phyloP scores from a whole-genome alignment of 192 early-diverging fungal genomes.

The Borealophlyctis nickersoniae region DNA sequence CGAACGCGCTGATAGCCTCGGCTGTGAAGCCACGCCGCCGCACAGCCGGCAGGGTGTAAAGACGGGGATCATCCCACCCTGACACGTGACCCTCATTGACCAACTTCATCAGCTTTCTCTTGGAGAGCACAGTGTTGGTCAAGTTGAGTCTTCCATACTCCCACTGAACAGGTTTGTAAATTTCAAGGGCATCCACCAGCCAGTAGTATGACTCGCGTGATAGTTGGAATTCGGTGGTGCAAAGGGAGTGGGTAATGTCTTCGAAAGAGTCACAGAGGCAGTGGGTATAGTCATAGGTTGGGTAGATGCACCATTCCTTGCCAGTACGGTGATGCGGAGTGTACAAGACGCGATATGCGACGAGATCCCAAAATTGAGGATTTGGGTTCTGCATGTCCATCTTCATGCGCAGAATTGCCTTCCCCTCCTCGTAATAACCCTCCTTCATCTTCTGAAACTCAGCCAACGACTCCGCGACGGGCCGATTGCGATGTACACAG shows the following conservation, averaged over 20 bases:
- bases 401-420: slow-evolving; percentile 97
- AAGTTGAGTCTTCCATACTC: slow-evolving; percentile 95
- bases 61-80: slow-evolving; percentile 95
- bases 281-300: slow-evolving; percentile 99
- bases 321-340: slow-evolving; percentile 92
- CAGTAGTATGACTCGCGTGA: slow-evolving; percentile 98
- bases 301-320: slow-evolving; percentile 95
- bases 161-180: slow-evolving; percentile 99
- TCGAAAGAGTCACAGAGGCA: slow-evolving; percentile 99
- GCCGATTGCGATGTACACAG: slow-evolving; percentile 88
- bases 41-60: slow-evolving; percentile 93
- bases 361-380: slow-evolving; percentile 99
- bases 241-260: slow-evolving; percentile 99
- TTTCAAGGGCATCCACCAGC: slow-evolving; percentile 95
- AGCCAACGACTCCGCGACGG: slow-evolving; percentile 83
- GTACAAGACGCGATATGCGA: slow-evolving; percentile 94
- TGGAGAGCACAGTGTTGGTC: slow-evolving; percentile 93
- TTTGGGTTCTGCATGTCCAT: slow-evolving; percentile 98
- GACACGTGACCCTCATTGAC: slow-evolving; percentile 73
- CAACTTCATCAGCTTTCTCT: slow-evolving; percentile 94
- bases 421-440: slow-evolving; percentile 88
- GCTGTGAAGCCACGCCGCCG: slow-evolving; percentile 96
- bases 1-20: slow-evolving; percentile 97
- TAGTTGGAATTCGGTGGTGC: slow-evolving; percentile 92
- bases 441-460: slow-evolving; percentile 99